phyloP scores from a whole-genome alignment of 225 moss, liverwort and hornwort species.

The Thuidium tamariscinum region DNA sequence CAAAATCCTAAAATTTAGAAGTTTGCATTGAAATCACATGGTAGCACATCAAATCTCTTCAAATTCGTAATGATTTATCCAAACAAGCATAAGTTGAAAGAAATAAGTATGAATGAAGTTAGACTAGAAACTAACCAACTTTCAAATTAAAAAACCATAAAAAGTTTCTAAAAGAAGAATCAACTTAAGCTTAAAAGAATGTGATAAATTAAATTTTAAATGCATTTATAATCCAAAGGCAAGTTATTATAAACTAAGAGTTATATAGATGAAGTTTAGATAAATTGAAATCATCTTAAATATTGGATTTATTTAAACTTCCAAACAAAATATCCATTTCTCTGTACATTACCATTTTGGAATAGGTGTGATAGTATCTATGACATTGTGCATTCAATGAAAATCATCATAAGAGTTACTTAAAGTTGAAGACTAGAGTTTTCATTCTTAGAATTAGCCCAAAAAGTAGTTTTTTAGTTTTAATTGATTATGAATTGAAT shows the following conservation, averaged over 20 bases:
- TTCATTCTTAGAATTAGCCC: background rate
- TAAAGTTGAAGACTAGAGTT: background rate
- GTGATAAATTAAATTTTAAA: rapidly evolving
- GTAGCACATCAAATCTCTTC: background rate
- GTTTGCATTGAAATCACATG: rapidly evolving
- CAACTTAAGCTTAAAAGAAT: background rate
- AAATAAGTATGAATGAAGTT: background rate
- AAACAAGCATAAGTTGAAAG: background rate
- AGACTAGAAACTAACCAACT: background rate
- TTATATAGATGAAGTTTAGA: background rate
- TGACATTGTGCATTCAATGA: background rate
- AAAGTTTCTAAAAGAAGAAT: background rate
- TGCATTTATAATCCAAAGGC: too few relatives aligned
- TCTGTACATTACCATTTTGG: background rate
- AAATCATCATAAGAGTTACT: background rate
- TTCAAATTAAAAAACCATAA: background rate
- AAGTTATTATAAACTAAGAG: background rate
- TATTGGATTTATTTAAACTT: background rate
- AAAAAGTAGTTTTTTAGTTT: background rate
- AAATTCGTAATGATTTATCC: background rate
- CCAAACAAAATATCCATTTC: rapidly evolving
- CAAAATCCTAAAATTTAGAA: background rate
- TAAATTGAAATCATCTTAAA: background rate
- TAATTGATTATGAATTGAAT: background rate
- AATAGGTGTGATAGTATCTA: background rate